Evolutionary conservation across 106 monocot genomes (phyloP), one percentile per base, ranked within the genome.

Genomic region (Dactylorhiza incarnata): DNA sequence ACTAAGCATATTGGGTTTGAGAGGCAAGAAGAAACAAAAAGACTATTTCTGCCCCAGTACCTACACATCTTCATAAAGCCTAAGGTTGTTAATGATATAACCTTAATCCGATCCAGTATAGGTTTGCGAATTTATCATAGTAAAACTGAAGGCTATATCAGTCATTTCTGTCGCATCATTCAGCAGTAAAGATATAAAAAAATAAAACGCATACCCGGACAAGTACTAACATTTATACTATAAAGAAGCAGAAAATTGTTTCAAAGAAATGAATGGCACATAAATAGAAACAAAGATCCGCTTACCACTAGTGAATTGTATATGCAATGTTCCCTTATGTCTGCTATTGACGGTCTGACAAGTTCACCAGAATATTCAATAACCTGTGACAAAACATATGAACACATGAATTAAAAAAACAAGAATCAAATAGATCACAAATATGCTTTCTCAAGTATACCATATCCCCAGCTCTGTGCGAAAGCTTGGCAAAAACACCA

Each of bases 391-490:
- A 70, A 14, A 79, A 55, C 45, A 48, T 67, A 10, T 48, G 45
- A 55, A 49, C 62, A 22, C 49, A 48, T 20, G 2, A 22, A 44
- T n/a, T 44, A 79, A 74, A 43, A 69, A 63, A 73, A 49, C 26
- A 73, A 78, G 74, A 19, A 78, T 45, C 16, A 25, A 67, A 80
- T 75, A 22, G 2, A 65, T 19, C 47, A 58, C 22, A 77, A 71
- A 24, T 47, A 24, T 78, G 49, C 45, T 43, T 20, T 29, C 25
- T 68, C 47, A 67, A 59, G 48, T 22, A 62, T 80, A 99, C 99
- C 99, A 99, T 99, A 86, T 99, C 99, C n/a, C 99, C 99, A 37
- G 99, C 92, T 85, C 91, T 94, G 78, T 99, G 99, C 51, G 84
- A 70, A 78, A 88, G 68, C 80, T 99, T 99, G 20, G 99, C 83